Base-by-base conservation (phyloP, 805 yeast species). In the Candida schatavii region DNA sequence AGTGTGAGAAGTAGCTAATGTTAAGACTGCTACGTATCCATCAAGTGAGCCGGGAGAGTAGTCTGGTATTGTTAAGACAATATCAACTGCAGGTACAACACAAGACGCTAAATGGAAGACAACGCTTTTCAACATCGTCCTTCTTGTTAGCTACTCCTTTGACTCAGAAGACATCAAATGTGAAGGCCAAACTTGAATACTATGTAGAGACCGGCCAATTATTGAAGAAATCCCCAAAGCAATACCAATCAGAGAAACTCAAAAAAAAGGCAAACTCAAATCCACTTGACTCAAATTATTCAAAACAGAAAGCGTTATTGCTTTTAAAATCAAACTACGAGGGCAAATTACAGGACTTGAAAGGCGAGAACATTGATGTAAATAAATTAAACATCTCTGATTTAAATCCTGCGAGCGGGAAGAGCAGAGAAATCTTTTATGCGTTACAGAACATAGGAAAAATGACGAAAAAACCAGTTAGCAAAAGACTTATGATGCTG, bases 401-500 rank as follows among this genome's bases (percentile, higher is more conserved):
- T 38, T 48, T 70, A 37, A 47, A 44, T 9, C 46, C 50, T 14
- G 44, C 46, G 10, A 49, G 59, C 21, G 46, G 48, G 3, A 48
- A 38, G 45, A 60, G 62, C 41, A 36, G 49, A 3, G 40, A 37
- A 4, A 49, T 70, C 3, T 68, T 66, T 49, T 50, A 59, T 18
- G 62, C 58, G 26, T 41, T 70, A 35, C 37, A 57, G 42, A 44
- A 52, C n/a, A 46, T 65, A 13, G 58, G 55, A 40, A 50, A 46
- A 18, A 42, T 52, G 14, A 46, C 53, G n/a, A 54, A 54, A 14
- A 52, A 47, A 29, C 56, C 61, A n/a, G 42, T 60, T 6, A 77
- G 81, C 48, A 62, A 65, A 40, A 59, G 78, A 38, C 57, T 84
- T 42, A 49, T 78, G 31, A 75, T 75, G 52, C 68, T 74, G 2